Base-by-base conservation (phyloP, 163 green algal species). In the Volvox carteri region DNA sequence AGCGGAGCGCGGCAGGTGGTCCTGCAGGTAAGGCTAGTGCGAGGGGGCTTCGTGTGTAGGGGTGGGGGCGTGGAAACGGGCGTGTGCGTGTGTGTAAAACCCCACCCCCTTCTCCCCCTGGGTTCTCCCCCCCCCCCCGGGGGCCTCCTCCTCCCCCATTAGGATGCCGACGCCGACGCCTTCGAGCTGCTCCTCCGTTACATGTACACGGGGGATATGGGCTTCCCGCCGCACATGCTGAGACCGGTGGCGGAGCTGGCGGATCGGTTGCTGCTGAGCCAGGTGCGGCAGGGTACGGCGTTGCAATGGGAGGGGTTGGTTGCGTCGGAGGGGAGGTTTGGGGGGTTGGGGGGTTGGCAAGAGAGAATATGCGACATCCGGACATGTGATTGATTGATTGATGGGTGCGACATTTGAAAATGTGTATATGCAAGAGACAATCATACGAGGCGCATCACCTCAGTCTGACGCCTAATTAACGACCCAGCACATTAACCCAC, bases 171-270 rank as follows among this genome's bases (percentile, higher is more conserved):
- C 50, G 48, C 83, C 0, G 83, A 88, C 48, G 83, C 83, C 35
- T 88, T 88, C 50, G 25, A 58, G 25, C 50, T 21, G 6, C 83
- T 88, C 30, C 68, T 88, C 7, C 67, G 68, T 21, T 48, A 62
- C 67, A 23, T 88, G 67, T 88, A 88, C 83, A 81, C 83, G 9
- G 83, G 83, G 18, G 50, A 81, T 25, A n/a, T 88, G 67, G 14
- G 19, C 68, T 83, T 88, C 48, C 83, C 83, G 25, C 37, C 37
- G 48, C 35, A 33, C 8, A 33, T 74, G 46, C 23, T 81, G 67
- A 52, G 68, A 0, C 12, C 83, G 9, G 48, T 88, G 83, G 83
- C 83, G 83, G 83, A 88, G 83, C 83, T 88, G 83, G 83, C 83
- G 37, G 83, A 88, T 67, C 67, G 83, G 16, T 67, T 88, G 83